Conservation (phyloP, 371 early-diverging fungal genomes). For the Sporodiniella umbellata region DNA sequence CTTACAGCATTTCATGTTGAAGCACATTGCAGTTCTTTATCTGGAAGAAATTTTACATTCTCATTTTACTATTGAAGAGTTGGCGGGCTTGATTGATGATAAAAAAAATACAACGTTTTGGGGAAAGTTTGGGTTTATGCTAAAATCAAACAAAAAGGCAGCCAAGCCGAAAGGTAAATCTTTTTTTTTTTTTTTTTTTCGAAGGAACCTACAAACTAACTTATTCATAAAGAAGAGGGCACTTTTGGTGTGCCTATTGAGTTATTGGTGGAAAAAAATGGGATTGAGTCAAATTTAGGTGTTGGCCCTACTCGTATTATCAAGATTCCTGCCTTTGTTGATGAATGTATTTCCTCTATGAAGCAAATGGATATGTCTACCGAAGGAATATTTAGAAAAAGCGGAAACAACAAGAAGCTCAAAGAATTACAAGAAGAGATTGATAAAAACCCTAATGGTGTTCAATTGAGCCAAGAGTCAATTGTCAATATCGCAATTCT, state of each 20-base stretch:
- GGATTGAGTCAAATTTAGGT: conserved; percentile 81
- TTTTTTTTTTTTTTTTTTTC: neutral
- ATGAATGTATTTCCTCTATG: conserved; percentile 75
- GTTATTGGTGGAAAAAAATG: conserved; percentile 76
- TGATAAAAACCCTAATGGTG: conserved; percentile 73
- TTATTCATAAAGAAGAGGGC: conserved; percentile 40
- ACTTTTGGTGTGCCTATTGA: conserved; percentile 94
- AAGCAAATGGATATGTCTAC: conserved; percentile 79
- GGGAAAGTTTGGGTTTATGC: conserved; percentile 68
- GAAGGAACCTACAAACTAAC: neutral
- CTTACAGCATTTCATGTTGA: conserved; percentile 80
- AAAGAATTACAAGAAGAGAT: conserved; percentile 77
- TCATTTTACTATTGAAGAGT: conserved; percentile 63
- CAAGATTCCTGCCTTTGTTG: conserved; percentile 84
- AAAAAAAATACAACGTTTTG: conserved; percentile 66
- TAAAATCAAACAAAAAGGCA: conserved; percentile 62
- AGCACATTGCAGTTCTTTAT: conserved; percentile 79
- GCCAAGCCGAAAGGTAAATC: conserved; percentile 56
- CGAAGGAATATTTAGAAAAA: conserved; percentile 96
- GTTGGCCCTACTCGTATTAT: conserved; percentile 69
- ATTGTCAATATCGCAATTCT: conserved; percentile 92
- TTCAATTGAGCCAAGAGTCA: conserved; percentile 63
- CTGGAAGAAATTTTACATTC: conserved; percentile 71
- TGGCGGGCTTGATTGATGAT: conserved; percentile 71
- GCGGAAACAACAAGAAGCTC: conserved; percentile 89